phyloP scores from a whole-genome alignment of 2,329 filamentous ascomycete genomes.

The Alternaria hordeiaustralica region DNA sequence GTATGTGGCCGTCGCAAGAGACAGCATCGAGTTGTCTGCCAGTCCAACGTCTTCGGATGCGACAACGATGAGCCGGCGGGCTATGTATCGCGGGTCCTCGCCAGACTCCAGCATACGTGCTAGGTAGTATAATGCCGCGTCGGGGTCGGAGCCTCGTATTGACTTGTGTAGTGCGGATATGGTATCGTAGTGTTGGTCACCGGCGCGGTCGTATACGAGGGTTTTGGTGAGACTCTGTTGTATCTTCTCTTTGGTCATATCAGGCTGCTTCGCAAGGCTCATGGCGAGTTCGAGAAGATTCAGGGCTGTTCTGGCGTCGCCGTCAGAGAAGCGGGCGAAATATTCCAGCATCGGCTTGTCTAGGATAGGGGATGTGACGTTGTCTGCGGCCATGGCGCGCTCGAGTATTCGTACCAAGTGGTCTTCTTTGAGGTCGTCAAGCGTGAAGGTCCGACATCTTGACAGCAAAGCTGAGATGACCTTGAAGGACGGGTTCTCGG shows the following conservation, averaged over 20 bases:
- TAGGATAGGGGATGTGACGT: constrained; percentile 64
- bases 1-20: constrained; percentile 84
- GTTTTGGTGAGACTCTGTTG: constrained; percentile 88
- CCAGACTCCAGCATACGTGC: constrained; percentile 94
- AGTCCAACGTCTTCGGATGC: constrained; percentile 93
- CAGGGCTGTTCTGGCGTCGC: constrained; percentile 89
- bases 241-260: constrained; percentile 75
- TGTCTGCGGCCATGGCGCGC: constrained; percentile 73
- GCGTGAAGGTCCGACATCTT: constrained; percentile 87
- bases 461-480: constrained; percentile 87
- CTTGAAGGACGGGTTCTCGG: constrained; percentile 96
- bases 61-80: constrained; percentile 90
- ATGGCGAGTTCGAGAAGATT: constrained; percentile 92
- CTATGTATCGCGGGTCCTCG: constrained; percentile 91
- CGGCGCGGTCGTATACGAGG: constrained; percentile 90
- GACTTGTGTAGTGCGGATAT: constrained; percentile 98
- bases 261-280: constrained; percentile 69
- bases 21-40: constrained; percentile 82
- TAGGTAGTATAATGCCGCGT: constrained; percentile 92
- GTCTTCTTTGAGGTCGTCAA: constrained; percentile 74
- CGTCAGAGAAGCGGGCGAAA: constrained; percentile 85
- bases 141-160: constrained; percentile 82
- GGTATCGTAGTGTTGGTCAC: constrained; percentile 96
- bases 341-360: constrained; percentile 80
- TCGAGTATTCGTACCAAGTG: constrained; percentile 76